Evolutionary conservation across 2,329 filamentous ascomycete species (phyloP).

Genomic region (Aspergillus eucalypticola): DNA sequence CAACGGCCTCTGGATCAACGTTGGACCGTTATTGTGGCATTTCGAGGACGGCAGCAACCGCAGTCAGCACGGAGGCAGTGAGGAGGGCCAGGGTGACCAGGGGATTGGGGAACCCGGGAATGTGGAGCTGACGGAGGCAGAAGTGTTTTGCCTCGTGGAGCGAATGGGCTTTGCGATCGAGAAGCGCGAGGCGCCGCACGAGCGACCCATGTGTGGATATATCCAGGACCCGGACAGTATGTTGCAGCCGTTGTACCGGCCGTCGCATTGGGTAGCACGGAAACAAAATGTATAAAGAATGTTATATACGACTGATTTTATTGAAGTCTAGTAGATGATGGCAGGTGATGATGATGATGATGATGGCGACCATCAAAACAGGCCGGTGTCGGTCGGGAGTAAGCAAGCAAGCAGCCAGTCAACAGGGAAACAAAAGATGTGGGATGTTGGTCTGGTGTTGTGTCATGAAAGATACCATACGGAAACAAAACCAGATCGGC

Average conservation of each 20-base stretch:
- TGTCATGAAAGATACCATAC: constrained; percentile 9
- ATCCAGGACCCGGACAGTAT: constrained; percentile 84
- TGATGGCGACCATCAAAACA: too few species aligned
- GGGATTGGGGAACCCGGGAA: constrained; percentile 87
- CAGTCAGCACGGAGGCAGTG: constrained; percentile 20
- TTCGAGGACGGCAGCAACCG: constrained; percentile 65
- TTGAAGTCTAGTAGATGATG: not conserved
- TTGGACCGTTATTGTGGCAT: constrained; percentile 93
- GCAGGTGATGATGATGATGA: too few species aligned
- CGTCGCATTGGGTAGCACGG: constrained; percentile 81
- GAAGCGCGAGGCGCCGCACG: constrained; percentile 58
- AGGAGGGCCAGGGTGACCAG: constrained; percentile 32
- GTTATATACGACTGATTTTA: not conserved
- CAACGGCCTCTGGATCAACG: constrained; percentile 82
- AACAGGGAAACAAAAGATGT: too few species aligned
- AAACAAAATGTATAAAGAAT: constrained; percentile 50
- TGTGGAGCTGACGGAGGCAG: constrained; percentile 86
- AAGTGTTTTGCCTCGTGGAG: constrained; percentile 75
- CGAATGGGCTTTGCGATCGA: constrained; percentile 76
- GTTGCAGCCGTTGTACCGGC: constrained; percentile 78
- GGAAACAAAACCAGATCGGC: not conserved
- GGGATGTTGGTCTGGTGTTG: not conserved
- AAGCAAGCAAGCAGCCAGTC: too few species aligned
- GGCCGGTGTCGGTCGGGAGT: too few species aligned
- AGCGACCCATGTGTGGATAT: constrained; percentile 66